Conservation (phyloP, 352 stramenopile genomes). For the Phytophthora lateralis region DNA sequence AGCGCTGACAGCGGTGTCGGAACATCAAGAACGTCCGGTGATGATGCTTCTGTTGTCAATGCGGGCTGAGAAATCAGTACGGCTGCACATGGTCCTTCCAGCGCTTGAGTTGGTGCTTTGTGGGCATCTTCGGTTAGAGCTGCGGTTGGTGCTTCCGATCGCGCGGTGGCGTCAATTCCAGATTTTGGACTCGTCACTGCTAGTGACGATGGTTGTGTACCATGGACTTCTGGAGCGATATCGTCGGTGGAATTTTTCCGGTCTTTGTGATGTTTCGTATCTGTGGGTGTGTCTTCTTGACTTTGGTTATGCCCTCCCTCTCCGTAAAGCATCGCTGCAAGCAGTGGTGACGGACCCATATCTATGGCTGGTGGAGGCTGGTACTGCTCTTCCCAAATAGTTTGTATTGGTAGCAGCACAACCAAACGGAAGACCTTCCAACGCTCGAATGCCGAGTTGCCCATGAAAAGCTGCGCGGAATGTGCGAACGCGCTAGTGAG, state of each 20-base stretch:
- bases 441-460: constrained; percentile 36
- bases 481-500: constrained; percentile 65
- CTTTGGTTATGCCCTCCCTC: constrained; percentile 8
- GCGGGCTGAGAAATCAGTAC: constrained; percentile 15
- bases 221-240: constrained; percentile 5
- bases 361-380: constrained; percentile 21
- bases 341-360: constrained; percentile 20
- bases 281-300: constrained; percentile 17
- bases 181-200: background rate
- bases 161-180: background rate
- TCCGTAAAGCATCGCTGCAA: constrained; percentile 28
- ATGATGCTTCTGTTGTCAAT: constrained; percentile 7
- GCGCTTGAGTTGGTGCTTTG: constrained; percentile 1
- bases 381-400: constrained; percentile 71
- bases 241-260: constrained; percentile 16
- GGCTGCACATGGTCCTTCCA: constrained; percentile 20
- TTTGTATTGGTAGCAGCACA: constrained; percentile 64
- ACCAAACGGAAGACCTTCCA: constrained; percentile 59
- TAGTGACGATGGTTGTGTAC: background rate
- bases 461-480: constrained; percentile 55
- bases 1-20: constrained; percentile 67
- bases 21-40: constrained; percentile 35
- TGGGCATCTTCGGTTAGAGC: constrained; percentile 1
- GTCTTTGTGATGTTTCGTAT: constrained; percentile 19
- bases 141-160: background rate